Conservation (phyloP, 2,329 filamentous ascomycete species). For the Scedosporium minutisporum region DNA sequence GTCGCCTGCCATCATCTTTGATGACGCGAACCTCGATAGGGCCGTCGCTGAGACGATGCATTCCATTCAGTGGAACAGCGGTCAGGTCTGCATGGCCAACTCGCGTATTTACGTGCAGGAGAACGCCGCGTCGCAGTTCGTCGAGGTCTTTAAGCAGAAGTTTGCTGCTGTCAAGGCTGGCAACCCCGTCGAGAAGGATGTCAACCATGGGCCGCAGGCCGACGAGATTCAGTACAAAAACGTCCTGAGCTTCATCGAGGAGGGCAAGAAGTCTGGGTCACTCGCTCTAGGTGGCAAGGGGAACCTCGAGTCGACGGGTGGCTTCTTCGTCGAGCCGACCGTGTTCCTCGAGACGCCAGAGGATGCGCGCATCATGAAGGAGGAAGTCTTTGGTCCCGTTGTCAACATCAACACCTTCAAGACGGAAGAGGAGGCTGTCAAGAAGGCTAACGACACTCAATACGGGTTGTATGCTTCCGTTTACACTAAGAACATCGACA, state of each 20-base stretch:
- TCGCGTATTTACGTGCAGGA: constrained; percentile 49
- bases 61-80: constrained; percentile 42
- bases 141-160: constrained; percentile 44
- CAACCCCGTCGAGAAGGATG: constrained; percentile 22
- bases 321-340: constrained; percentile 19
- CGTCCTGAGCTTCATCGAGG: constrained; percentile 33
- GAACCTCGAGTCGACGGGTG: constrained; percentile 18
- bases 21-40: constrained; percentile 54
- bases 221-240: constrained; percentile 39
- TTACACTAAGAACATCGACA: constrained; percentile 43
- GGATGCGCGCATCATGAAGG: constrained; percentile 38
- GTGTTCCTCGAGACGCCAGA: constrained; percentile 18
- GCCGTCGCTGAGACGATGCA: constrained; percentile 42
- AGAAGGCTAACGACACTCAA: constrained; percentile 31
- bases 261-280: constrained; percentile 28
- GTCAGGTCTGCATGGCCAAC: constrained; percentile 52
- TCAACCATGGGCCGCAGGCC: constrained; percentile 35
- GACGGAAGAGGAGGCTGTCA: constrained; percentile 22
- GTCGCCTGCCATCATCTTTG: constrained; percentile 53
- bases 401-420: constrained; percentile 40
- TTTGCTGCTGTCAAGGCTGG: constrained; percentile 26
- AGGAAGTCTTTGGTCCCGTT: constrained; percentile 58
- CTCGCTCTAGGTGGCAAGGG: constrained; percentile 19
- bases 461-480: constrained; percentile 48
- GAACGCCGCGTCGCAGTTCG: constrained; percentile 42